These are phyloP conservation scores for Cucurbita argyrosperma DNA, from an alignment of 306 rosid species.

Conservation along the genomic window DNA sequence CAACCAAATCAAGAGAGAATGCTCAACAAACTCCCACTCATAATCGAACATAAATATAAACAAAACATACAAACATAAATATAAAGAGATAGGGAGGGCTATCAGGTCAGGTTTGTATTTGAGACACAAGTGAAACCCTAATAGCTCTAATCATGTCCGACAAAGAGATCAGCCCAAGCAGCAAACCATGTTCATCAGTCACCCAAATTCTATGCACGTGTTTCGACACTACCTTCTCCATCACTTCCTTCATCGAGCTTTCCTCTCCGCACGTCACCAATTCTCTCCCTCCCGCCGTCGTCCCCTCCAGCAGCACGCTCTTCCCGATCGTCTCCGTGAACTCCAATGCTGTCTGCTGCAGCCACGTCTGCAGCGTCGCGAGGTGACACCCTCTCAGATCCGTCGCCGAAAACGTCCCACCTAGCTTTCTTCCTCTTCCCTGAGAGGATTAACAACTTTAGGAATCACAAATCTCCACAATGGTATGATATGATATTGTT, in stretches of 20 bases:
- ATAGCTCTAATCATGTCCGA: slow-evolving; percentile 54
- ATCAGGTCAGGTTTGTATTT: not conserved
- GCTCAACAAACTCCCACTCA: not conserved
- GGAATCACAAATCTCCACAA: too few species aligned
- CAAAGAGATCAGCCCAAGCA: slow-evolving; percentile 53
- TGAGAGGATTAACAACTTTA: not conserved
- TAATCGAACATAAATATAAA: not conserved
- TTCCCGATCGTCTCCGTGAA: slow-evolving; percentile 32
- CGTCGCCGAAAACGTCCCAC: slow-evolving; percentile 68
- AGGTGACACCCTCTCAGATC: slow-evolving; percentile 61
- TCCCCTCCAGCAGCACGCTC: slow-evolving; percentile 19
- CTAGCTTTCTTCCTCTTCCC: slow-evolving; percentile 50
- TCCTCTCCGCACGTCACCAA: slow-evolving; percentile 40
- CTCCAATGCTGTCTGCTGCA: slow-evolving; percentile 40
- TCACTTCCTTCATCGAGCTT: slow-evolving; percentile 32
- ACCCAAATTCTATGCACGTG: slow-evolving; percentile 85
- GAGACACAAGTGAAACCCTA: slow-evolving; percentile 28
- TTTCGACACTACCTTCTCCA: slow-evolving; percentile 39
- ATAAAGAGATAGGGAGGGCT: not conserved
- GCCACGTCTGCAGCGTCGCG: slow-evolving; percentile 58
- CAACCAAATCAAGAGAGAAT: not conserved
- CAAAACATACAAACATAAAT: not conserved
- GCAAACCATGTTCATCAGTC: slow-evolving; percentile 56
- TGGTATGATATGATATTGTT: too few species aligned
- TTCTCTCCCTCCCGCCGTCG: slow-evolving; percentile 17